Evolutionary conservation across 306 rosid species (phyloP), one percentile per base, ranked within the genome.

Genomic region (Medicago lupulina): DNA sequence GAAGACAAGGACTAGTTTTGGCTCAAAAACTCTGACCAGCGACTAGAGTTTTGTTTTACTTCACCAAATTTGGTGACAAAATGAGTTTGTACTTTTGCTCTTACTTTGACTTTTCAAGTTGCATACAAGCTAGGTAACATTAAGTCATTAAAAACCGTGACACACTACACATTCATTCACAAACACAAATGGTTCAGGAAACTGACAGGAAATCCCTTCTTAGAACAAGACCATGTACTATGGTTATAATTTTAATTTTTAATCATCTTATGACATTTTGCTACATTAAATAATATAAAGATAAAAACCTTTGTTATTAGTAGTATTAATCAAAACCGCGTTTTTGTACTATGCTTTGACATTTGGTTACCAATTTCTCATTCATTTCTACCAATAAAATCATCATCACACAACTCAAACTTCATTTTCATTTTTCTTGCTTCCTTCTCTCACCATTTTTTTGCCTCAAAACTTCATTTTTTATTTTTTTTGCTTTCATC

Each of bases 251-350:
- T 21, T 21, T 25, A 25, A 25, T 25, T 49, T 49, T 49, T 50
- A n/a, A 60, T 61, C 16, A 13, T 25, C 70, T 16, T 60, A 4
- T n/a, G 6, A 12, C 64, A 31, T 18, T 61, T 5, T 17, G 15
- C 39, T 80, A 5, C 39, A 73, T 60, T 60, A 31, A 68, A 57
- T 4, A 21, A 34, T 55, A 23, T 5, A 55, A 46, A 46, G 13
- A 12, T 46, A 11, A 15, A 11, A 15, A 51, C 11, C 60, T 59
- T 71, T 58, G n/a, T 7, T 23, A 58, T 6, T 54, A 54, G 25
- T 40, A n/a, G 40, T 60, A 53, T 70, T 28, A 67, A 74, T 41
- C 62, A 88, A 93, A 93, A 87, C 85, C 98, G 97, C 94, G 98
- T 91, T 31, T 40, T 86, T 79, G 82, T 75, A 72, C 83, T 5